Conservation (phyloP, 257 asterid species). For the Cruciata laevipes region DNA sequence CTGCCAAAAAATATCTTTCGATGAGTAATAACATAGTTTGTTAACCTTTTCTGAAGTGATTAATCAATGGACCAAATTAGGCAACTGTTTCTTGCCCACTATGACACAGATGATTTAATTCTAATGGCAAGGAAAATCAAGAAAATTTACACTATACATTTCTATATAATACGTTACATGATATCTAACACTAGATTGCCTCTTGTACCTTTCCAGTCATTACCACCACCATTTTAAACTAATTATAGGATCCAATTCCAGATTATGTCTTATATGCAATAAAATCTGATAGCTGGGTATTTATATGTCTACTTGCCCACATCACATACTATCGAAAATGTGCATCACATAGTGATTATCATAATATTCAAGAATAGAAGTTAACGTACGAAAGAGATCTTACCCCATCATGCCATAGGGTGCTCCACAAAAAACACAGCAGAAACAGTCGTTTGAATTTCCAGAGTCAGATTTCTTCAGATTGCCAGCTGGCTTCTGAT, state of each 20-base stretch:
- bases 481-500: constrained; percentile 51
- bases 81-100: background rate
- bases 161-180: background rate
- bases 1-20: constrained; percentile 28
- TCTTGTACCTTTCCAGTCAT: background rate
- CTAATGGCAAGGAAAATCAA: background rate
- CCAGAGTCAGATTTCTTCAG: constrained; percentile 36
- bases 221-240: background rate
- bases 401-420: constrained; percentile 73
- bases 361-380: background rate
- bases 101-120: background rate
- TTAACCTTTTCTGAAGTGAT: background rate
- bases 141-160: background rate
- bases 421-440: constrained; percentile 69
- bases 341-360: background rate
- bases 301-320: background rate
- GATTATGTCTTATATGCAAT: background rate
- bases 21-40: background rate
- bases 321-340: background rate
- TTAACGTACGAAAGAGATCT: constrained; percentile 1
- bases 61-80: background rate
- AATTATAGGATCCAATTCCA: background rate
- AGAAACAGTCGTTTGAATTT: constrained; percentile 67
- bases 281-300: background rate
- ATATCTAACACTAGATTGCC: background rate